These are phyloP conservation scores for Fusarium sp. DNA, from an alignment of 2,329 filamentous ascomycete genomes.

Conservation along the genomic window DNA sequence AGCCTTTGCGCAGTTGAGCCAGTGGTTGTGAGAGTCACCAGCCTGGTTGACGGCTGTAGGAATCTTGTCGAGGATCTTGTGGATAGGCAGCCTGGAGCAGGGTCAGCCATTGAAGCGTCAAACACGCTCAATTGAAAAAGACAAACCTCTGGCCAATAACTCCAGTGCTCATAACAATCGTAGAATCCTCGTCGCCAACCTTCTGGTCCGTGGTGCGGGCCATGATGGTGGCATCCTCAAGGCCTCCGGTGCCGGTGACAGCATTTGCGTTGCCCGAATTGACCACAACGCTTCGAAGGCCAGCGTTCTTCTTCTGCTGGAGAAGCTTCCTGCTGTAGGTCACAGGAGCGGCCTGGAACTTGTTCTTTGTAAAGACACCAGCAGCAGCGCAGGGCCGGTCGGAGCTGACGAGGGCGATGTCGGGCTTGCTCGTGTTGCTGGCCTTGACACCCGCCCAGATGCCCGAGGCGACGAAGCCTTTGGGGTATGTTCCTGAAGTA, in stretches of 20 bases:
- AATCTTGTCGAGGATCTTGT: slow-evolving; percentile 87
- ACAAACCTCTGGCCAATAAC: slow-evolving; percentile 90
- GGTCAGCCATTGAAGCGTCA: slow-evolving; percentile 23
- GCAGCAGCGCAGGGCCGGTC: slow-evolving; percentile 87
- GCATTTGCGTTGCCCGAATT: slow-evolving; percentile 98
- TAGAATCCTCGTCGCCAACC: slow-evolving; percentile 63
- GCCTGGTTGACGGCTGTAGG: slow-evolving; percentile 78
- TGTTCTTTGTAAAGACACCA: slow-evolving; percentile 97
- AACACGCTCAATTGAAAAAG: slow-evolving; percentile 8
- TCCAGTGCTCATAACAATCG: slow-evolving; percentile 98
- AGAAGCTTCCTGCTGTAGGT: slow-evolving; percentile 82
- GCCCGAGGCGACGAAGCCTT: slow-evolving; percentile 87
- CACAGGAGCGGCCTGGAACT: slow-evolving; percentile 96
- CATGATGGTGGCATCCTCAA: slow-evolving; percentile 91
- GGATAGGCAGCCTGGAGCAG: slow-evolving; percentile 77
- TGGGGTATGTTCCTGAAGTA: slow-evolving; percentile 84
- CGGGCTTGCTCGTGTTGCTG: slow-evolving; percentile 89
- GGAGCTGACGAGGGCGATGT: slow-evolving; percentile 88
- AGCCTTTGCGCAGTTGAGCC: slow-evolving; percentile 85
- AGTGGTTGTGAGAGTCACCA: slow-evolving; percentile 81
- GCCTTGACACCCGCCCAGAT: slow-evolving; percentile 94
- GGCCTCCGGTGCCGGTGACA: slow-evolving; percentile 88
- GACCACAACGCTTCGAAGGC: slow-evolving; percentile 84
- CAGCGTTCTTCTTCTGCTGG: slow-evolving; percentile 71
- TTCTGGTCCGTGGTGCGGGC: slow-evolving; percentile 77